These are phyloP conservation scores for Chlorencoelia australis DNA, from an alignment of 2,329 filamentous ascomycete genomes.

Conservation along the genomic window DNA sequence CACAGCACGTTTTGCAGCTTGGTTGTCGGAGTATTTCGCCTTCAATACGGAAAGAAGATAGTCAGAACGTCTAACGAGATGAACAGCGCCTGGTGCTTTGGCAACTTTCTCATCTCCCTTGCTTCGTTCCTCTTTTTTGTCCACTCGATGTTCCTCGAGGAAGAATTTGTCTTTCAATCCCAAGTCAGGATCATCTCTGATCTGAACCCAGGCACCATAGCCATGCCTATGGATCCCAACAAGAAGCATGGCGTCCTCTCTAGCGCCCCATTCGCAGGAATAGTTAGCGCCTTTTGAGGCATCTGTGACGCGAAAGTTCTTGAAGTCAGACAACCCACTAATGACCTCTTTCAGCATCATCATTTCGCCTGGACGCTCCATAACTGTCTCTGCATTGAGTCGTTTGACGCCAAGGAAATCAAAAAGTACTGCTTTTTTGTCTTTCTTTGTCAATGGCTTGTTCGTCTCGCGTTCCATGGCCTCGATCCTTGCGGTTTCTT, in stretches of 20 bases:
- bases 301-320: slow-evolving; percentile 76
- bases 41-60: slow-evolving; percentile 93
- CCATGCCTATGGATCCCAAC: slow-evolving; percentile 89
- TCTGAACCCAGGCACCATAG: slow-evolving; percentile 90
- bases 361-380: slow-evolving; percentile 85
- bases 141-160: slow-evolving; percentile 94
- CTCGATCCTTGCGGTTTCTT: slow-evolving; percentile 55
- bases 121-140: slow-evolving; percentile 87
- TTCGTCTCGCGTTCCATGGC: slow-evolving; percentile 60
- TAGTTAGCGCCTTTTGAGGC: slow-evolving; percentile 90
- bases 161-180: slow-evolving; percentile 87
- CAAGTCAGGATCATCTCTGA: slow-evolving; percentile 83
- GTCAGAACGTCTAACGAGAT: slow-evolving; percentile 87
- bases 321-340: slow-evolving; percentile 55
- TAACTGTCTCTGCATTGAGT: slow-evolving; percentile 88
- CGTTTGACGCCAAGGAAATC: slow-evolving; percentile 91
- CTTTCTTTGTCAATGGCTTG: slow-evolving; percentile 86
- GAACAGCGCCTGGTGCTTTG: slow-evolving; percentile 93
- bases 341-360: slow-evolving; percentile 71
- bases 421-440: slow-evolving; percentile 93
- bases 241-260: slow-evolving; percentile 94
- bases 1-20: slow-evolving; percentile 64
- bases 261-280: slow-evolving; percentile 81
- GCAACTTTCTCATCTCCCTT: slow-evolving; percentile 61
- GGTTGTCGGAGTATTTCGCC: slow-evolving; percentile 70